Evolutionary conservation across 2,329 filamentous ascomycete species (phyloP).

Genomic region (Bertia moriformis): DNA sequence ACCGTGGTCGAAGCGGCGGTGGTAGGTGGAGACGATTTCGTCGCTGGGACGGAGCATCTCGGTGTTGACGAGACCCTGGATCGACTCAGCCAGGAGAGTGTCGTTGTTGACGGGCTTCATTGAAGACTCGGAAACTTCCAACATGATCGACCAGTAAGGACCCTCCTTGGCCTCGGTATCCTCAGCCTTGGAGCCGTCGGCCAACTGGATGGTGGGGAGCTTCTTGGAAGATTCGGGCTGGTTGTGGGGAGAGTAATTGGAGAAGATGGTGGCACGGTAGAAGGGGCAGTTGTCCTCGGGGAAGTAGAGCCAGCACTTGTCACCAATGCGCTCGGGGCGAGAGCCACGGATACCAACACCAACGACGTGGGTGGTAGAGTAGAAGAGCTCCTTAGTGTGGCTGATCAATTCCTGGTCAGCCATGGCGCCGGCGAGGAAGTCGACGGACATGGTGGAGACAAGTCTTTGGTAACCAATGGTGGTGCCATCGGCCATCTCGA

Average conservation of each 20-base stretch:
- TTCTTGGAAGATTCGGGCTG: slow-evolving; percentile 72
- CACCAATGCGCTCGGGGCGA: slow-evolving; percentile 87
- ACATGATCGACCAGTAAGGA: slow-evolving; percentile 99
- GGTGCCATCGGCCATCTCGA: slow-evolving; percentile 70
- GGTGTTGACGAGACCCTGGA: slow-evolving; percentile 94
- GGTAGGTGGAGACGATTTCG: slow-evolving; percentile 95
- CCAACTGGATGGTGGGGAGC: slow-evolving; percentile 74
- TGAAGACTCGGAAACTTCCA: slow-evolving; percentile 89
- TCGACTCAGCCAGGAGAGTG: slow-evolving; percentile 76
- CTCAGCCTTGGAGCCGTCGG: slow-evolving; percentile 67
- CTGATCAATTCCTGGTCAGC: slow-evolving; percentile 70
- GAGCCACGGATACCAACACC: slow-evolving; percentile 85
- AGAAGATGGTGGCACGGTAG: slow-evolving; percentile 99
- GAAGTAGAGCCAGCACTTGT: slow-evolving; percentile 99
- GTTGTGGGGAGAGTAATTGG: slow-evolving; percentile 98
- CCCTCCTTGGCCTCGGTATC: slow-evolving; percentile 65
- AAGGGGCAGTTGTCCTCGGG: slow-evolving; percentile 97
- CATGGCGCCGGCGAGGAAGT: slow-evolving; percentile 75
- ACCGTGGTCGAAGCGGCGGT: slow-evolving; percentile 93
- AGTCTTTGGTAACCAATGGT: slow-evolving; percentile 85
- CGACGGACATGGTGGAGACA: slow-evolving; percentile 90
- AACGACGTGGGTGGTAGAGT: slow-evolving; percentile 93
- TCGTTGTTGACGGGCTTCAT: slow-evolving; percentile 86
- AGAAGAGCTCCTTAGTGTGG: slow-evolving; percentile 83
- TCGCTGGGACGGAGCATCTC: slow-evolving; percentile 84